phyloP scores from a whole-genome alignment of 2,329 filamentous ascomycete genomes.

The Pestalotiopsis sp. region DNA sequence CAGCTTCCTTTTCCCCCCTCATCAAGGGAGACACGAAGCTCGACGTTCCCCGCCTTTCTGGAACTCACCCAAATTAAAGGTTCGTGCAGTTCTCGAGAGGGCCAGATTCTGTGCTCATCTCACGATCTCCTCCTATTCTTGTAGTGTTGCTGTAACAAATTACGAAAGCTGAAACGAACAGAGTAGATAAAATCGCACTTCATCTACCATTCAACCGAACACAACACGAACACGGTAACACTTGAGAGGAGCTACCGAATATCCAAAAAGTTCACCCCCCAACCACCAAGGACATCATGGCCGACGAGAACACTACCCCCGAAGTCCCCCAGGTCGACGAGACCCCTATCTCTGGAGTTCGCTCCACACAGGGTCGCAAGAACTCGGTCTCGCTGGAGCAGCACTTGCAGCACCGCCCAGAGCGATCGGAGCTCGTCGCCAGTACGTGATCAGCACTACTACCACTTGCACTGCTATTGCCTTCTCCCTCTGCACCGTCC shows the following conservation, averaged over 20 bases:
- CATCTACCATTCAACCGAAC: constrained; percentile 1
- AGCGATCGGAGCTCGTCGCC: constrained; percentile 76
- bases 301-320: constrained; percentile 26
- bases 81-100: neutral
- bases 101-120: neutral
- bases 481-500: neutral
- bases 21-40: neutral
- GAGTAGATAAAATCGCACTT: neutral
- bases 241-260: neutral
- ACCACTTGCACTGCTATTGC: neutral
- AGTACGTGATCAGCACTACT: constrained; percentile 50
- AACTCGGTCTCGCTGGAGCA: constrained; percentile 66
- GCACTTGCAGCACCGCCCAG: constrained; percentile 70
- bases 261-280: neutral
- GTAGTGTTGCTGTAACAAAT: neutral
- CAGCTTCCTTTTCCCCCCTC: neutral
- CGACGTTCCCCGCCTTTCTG: neutral
- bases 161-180: neutral
- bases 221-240: constrained; percentile 1
- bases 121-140: neutral
- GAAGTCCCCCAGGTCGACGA: constrained; percentile 46
- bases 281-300: constrained; percentile 27
- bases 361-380: constrained; percentile 49
- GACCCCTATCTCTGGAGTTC: constrained; percentile 57
- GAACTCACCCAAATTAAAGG: neutral